phyloP scores from a whole-genome alignment of 148 eudicot species.

The Vaccinium vitisidaea region DNA sequence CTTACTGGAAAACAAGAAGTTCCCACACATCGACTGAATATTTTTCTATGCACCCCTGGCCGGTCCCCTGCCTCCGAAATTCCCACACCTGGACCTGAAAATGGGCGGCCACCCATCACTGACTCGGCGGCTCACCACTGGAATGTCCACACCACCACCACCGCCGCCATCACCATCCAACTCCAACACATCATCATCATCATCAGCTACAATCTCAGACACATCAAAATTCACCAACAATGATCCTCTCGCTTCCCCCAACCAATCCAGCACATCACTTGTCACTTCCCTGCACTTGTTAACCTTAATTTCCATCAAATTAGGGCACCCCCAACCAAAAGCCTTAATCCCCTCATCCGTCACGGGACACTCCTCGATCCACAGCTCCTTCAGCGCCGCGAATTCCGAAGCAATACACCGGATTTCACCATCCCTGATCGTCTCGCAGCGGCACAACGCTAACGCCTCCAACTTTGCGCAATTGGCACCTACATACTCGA shows the following conservation, averaged over 20 bases:
- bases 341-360: slow-evolving; percentile 62
- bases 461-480: slow-evolving; percentile 59
- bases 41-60: too few relatives aligned
- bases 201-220: slow-evolving; percentile 48
- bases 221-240: slow-evolving; percentile 59
- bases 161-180: slow-evolving; percentile 58
- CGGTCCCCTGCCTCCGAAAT: slow-evolving; percentile 41
- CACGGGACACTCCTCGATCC: slow-evolving; percentile 69
- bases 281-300: slow-evolving; percentile 74
- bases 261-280: slow-evolving; percentile 44
- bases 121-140: slow-evolving; percentile 21
- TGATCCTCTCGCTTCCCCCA: slow-evolving; percentile 44
- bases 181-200: slow-evolving; percentile 27
- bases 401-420: slow-evolving; percentile 58
- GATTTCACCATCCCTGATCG: slow-evolving; percentile 65
- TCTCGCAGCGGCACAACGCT: slow-evolving; percentile 68
- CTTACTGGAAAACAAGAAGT: too few relatives aligned
- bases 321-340: slow-evolving; percentile 69
- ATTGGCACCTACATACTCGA: slow-evolving; percentile 51
- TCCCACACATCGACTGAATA: too few relatives aligned
- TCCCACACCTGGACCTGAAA: slow-evolving; percentile 49
- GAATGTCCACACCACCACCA: slow-evolving; percentile 43
- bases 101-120: slow-evolving; percentile 32
- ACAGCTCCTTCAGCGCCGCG: slow-evolving; percentile 61
- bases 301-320: slow-evolving; percentile 74